Percentiles rank a stretch among this genome's conserved stretches.
phyloP scores from a whole-genome alignment of 106 monocot species.

The Vanilla planifolia region DNA sequence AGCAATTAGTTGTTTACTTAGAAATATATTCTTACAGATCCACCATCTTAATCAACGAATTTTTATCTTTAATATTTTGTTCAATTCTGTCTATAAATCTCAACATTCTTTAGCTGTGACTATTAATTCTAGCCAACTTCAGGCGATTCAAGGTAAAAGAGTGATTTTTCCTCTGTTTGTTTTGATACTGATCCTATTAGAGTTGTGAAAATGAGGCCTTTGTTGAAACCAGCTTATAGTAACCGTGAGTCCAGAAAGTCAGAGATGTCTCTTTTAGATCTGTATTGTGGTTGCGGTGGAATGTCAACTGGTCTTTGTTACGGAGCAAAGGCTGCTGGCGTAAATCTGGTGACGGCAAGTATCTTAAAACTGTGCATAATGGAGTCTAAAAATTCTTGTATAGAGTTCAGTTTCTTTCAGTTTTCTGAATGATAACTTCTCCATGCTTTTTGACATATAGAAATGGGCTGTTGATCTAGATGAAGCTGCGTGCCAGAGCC shows the following conservation, averaged over 20 bases:
- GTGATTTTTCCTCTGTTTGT: conserved; percentile 14
- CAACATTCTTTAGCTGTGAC: too few species aligned
- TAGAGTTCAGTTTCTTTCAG: too few species aligned
- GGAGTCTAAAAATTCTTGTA: neutral
- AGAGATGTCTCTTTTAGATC: conserved; percentile 68
- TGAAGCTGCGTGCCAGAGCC: conserved; percentile 65
- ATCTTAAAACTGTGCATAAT: neutral
- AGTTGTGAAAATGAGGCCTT: neutral
- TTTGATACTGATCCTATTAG: conserved; percentile 8
- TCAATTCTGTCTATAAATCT: neutral
- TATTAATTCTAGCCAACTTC: conserved; percentile 15
- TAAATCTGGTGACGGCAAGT: conserved; percentile 69
- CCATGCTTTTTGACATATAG: conserved; percentile 25
- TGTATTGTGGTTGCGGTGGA: conserved; percentile 93
- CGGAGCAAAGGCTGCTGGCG: conserved; percentile 60
- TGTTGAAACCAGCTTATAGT: conserved; percentile 1
- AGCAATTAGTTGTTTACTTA: neutral
- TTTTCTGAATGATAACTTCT: conserved; percentile 4
- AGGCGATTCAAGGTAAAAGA: conserved; percentile 33
- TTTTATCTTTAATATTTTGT: too few species aligned
- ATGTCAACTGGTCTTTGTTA: conserved; percentile 88
- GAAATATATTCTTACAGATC: too few species aligned
- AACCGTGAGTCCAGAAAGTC: conserved; percentile 13
- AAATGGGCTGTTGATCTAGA: conserved; percentile 85
- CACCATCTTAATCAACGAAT: too few species aligned